Evolutionary conservation across 2,329 filamentous ascomycete genomes (phyloP), one percentile per base, ranked within the genome.

Genomic region (Onygenales sp.): DNA sequence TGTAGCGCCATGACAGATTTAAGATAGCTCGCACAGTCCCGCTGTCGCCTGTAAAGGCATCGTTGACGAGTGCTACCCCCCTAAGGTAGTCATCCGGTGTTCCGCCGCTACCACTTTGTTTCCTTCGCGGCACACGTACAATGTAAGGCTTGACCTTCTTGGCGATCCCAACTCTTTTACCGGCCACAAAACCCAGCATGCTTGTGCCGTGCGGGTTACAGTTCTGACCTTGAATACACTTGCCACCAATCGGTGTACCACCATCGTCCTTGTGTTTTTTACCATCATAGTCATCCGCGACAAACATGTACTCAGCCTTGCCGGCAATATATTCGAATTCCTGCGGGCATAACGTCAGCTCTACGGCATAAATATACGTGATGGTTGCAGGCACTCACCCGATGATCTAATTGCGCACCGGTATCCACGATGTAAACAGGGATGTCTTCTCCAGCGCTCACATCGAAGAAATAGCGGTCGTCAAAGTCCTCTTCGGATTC

Each of bases 201-300:
- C 8, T n/a, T 2, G 53, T 55, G 17, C 53, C 53, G 14, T 55
- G 53, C 13, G 49, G 53, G 4, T 54, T 54, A 49, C 53, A 54
- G 13, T 43, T 27, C 21, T 27, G 10, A 13, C 13, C 8, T 17
- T 10, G 13, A 31, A 6, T 34, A 36, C 53, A 54, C 8, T 33
- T 33, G 17, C 53, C 49, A 52, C 32, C 37, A 34, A 42, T 40
- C 49, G 53, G 53, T n/a, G 34, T 27, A n/a, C 45, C 50, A 11
- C 27, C 10, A 47, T 55, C 53, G 34, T 55, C 53, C 42, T 34
- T n/a, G 43, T 51, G 17, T 10, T 47, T 32, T 42, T 54, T 37
- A 37, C 53, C 53, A 27, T 54, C 53, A 37, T 52, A 49, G 27
- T 54, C 53, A 11, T 43, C 9, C n/a, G 13, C 49, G 11, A 49